phyloP scores from a whole-genome alignment of 164 flowering plant species.

The Sedum album region DNA sequence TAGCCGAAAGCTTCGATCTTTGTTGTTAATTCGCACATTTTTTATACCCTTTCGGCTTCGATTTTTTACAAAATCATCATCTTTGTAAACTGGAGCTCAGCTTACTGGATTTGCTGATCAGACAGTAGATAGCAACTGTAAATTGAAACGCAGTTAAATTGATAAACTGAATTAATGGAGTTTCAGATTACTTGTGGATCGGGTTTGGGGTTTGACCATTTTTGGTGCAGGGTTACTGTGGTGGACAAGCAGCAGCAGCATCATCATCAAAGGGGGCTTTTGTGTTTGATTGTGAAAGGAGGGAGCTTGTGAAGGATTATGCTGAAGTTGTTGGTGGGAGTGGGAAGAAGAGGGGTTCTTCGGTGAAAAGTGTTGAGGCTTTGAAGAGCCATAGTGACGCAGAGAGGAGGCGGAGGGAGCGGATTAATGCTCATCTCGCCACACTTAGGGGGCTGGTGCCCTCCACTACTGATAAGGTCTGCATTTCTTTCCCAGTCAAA shows the following conservation, averaged over 20 bases:
- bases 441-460: slow-evolving; percentile 3
- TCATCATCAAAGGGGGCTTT: background rate
- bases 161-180: background rate
- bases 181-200: slow-evolving; percentile 7
- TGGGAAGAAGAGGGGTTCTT: background rate
- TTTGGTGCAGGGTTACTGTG: slow-evolving; percentile 6
- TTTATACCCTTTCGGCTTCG: background rate
- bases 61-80: background rate
- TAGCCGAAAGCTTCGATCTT: background rate
- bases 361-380: background rate
- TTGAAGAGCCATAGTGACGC: slow-evolving; percentile 5
- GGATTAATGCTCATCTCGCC: slow-evolving; percentile 5
- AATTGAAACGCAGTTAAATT: background rate
- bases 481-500: background rate
- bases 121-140: slow-evolving; percentile 4
- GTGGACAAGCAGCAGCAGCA: background rate
- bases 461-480: slow-evolving; percentile 4
- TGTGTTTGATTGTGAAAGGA: background rate
- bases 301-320: background rate
- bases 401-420: slow-evolving; percentile 8
- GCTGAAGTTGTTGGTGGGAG: background rate
- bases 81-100: slow-evolving; percentile 3
- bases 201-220: slow-evolving; percentile 6
- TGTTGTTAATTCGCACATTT: background rate
- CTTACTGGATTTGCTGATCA: slow-evolving; percentile 3